phyloP scores from a whole-genome alignment of 169 alveolate species.

The Eimeria praecox region DNA sequence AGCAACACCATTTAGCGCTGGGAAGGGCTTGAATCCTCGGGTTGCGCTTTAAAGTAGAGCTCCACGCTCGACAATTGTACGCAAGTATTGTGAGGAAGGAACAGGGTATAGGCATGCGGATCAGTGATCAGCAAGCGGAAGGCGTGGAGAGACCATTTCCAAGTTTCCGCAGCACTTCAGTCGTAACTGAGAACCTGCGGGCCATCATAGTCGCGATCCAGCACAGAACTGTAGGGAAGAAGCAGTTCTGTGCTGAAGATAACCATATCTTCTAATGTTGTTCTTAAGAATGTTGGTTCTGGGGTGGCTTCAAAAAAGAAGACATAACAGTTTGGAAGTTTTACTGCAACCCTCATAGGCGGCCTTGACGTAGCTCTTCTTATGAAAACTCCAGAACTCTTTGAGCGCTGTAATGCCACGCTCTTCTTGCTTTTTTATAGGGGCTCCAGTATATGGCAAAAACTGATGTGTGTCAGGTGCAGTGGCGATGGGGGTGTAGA shows the following conservation, averaged over 20 bases:
- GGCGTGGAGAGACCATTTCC: not conserved
- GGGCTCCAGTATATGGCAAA: not conserved
- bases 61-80: not conserved
- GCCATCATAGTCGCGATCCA: not conserved
- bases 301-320: not conserved
- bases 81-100: not conserved
- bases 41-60: not conserved
- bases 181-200: not conserved
- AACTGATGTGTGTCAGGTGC: not conserved
- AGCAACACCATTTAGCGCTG: not conserved
- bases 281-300: not conserved
- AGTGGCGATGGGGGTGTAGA: too few species aligned
- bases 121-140: not conserved
- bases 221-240: not conserved
- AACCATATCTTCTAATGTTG: not conserved
- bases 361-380: not conserved
- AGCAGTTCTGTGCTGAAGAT: not conserved
- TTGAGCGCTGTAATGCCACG: not conserved
- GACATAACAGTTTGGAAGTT: not conserved
- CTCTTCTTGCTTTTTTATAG: not conserved
- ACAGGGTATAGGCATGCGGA: not conserved
- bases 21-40: not conserved
- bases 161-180: not conserved
- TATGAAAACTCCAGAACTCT: not conserved
- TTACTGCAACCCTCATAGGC: not conserved